phyloP scores from a whole-genome alignment of 2,329 filamentous ascomycete genomes.

The Mollisia scopiformis region DNA sequence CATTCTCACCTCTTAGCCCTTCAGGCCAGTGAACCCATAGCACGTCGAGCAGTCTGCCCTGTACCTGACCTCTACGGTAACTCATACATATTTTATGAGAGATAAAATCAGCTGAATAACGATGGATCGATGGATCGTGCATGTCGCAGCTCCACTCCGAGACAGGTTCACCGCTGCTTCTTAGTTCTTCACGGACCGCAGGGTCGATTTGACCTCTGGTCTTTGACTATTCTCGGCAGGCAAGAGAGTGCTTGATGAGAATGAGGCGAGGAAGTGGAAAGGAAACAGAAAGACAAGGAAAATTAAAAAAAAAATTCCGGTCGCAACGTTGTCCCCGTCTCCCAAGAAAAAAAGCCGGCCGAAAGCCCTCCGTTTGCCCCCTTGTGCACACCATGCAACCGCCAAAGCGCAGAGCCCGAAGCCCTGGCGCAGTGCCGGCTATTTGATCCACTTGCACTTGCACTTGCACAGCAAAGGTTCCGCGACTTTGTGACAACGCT shows the following conservation, averaged over 20 bases:
- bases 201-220: too few relatives aligned
- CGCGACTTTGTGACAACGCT: neutral
- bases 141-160: neutral
- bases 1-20: neutral
- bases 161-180: slow-evolving; percentile 1
- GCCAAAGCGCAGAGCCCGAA: neutral
- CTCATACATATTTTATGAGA: neutral
- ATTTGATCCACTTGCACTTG: neutral
- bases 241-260: too few relatives aligned
- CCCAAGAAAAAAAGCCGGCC: neutral
- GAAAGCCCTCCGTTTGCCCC: neutral
- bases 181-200: neutral
- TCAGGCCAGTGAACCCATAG: neutral
- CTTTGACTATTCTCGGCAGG: too few relatives aligned
- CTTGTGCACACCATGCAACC: neutral
- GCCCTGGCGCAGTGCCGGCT: neutral
- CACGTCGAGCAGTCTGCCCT: neutral
- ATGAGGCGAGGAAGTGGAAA: too few relatives aligned
- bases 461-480: neutral
- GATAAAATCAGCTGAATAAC: neutral
- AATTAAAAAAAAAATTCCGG: neutral
- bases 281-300: too few relatives aligned
- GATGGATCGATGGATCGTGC: neutral
- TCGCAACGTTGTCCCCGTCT: neutral
- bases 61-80: too few relatives aligned